phyloP scores from a whole-genome alignment of 495 filamentous ascomycete genomes.

The Penicillium argentinense region DNA sequence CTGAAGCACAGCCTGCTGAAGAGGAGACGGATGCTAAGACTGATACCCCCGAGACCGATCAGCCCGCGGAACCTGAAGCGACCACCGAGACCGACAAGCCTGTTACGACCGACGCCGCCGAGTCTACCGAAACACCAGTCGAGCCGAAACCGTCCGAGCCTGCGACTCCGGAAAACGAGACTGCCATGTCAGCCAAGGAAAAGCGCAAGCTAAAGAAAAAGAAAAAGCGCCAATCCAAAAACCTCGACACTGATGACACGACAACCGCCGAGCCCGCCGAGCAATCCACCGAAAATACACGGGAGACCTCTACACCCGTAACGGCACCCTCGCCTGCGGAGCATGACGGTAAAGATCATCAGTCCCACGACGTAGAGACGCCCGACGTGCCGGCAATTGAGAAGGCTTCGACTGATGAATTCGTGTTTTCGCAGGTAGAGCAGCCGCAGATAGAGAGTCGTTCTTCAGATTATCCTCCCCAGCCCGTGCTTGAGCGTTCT shows the following conservation, averaged over 20 bases:
- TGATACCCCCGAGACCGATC: neutral
- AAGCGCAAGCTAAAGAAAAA: slow-evolving; percentile 49
- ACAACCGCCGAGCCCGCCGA: slow-evolving; percentile 12
- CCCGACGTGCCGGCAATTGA: slow-evolving; percentile 39
- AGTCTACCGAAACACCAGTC: slow-evolving; percentile 2
- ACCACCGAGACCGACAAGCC: slow-evolving; percentile 3
- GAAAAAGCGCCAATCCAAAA: slow-evolving; percentile 43
- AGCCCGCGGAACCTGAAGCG: slow-evolving; percentile 7
- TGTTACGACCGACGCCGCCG: slow-evolving; percentile 7
- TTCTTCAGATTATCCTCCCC: slow-evolving; percentile 40
- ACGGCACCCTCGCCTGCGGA: slow-evolving; percentile 43
- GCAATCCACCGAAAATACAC: slow-evolving; percentile 22
- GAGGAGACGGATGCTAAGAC: neutral
- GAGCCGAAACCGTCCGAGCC: slow-evolving; percentile 12
- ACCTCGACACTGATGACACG: slow-evolving; percentile 19
- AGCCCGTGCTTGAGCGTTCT: slow-evolving; percentile 33
- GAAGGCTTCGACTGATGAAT: slow-evolving; percentile 50
- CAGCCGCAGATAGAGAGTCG: slow-evolving; percentile 35
- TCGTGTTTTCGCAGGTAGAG: slow-evolving; percentile 52
- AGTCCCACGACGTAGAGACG: slow-evolving; percentile 46
- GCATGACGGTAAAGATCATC: slow-evolving; percentile 51
- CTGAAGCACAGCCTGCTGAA: neutral
- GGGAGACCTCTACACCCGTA: slow-evolving; percentile 27
- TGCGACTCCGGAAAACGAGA: slow-evolving; percentile 23
- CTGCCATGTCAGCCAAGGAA: slow-evolving; percentile 35